A percentile compares a stretch with the other conserved stretches of the same genome.
Conservation (phyloP, 2,329 filamentous ascomycete genomes). For the Sclerotinia nivalis region DNA sequence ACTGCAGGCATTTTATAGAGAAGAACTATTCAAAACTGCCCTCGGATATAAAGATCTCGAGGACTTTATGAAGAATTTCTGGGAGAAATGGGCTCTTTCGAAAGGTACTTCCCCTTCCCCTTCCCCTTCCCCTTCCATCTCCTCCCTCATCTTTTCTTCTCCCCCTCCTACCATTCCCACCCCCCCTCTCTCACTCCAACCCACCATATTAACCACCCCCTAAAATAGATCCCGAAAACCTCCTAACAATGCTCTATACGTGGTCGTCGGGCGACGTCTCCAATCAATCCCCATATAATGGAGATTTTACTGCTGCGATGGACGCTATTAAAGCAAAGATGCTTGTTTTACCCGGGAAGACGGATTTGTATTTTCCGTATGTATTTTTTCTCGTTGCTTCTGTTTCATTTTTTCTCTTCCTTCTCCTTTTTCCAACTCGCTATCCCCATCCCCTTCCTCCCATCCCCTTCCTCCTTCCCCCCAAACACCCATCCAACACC, state of each 20-base stretch:
- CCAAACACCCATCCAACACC: neutral
- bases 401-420: neutral
- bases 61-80: constrained; percentile 73
- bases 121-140: neutral
- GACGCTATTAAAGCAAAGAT: constrained; percentile 69
- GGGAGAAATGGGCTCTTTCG: constrained; percentile 71
- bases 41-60: constrained; percentile 69
- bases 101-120: constrained; percentile 50
- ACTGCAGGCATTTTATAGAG: constrained; percentile 63
- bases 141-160: neutral
- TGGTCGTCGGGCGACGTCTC: constrained; percentile 77
- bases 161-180: too few relatives aligned
- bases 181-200: neutral
- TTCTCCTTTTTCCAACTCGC: neutral
- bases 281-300: constrained; percentile 66
- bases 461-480: neutral
- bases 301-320: constrained; percentile 66
- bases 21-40: constrained; percentile 64
- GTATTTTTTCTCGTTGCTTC: constrained; percentile 42
- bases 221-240: constrained; percentile 66
- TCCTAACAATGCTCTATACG: constrained; percentile 73
- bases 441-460: neutral
- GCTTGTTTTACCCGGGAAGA: constrained; percentile 69
- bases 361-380: constrained; percentile 77
- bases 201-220: neutral